A percentile compares a stretch with the other conserved stretches of the same genome.
Evolutionary conservation across 2,329 filamentous ascomycete species (phyloP).

Genomic region (Sporothrix inflata): DNA sequence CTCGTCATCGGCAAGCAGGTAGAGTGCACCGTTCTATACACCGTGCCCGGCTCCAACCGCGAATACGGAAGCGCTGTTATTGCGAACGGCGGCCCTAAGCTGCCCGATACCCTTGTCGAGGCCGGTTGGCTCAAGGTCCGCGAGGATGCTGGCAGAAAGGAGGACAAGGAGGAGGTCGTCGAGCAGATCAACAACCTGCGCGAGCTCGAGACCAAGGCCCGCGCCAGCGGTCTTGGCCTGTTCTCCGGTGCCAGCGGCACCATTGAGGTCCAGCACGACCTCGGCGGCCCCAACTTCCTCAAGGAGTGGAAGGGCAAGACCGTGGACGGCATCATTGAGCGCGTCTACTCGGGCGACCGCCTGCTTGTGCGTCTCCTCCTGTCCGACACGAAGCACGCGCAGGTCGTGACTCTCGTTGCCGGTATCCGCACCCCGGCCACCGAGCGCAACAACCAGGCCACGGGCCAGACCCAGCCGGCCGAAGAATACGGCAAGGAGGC

Average conservation of each 20-base stretch:
- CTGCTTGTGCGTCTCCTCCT: conserved; percentile 81
- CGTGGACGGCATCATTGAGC: conserved; percentile 85
- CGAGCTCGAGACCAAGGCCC: conserved; percentile 75
- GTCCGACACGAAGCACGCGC: conserved; percentile 80
- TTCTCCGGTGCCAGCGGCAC: conserved; percentile 69
- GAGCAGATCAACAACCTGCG: conserved; percentile 77
- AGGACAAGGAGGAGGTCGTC: conserved; percentile 76
- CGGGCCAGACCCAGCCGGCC: conserved; percentile 77
- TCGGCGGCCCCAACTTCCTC: conserved; percentile 77
- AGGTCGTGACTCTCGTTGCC: conserved; percentile 86
- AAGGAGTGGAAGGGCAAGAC: conserved; percentile 83
- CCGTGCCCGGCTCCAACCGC: conserved; percentile 78
- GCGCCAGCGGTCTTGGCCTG: conserved; percentile 76
- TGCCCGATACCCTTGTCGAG: conserved; percentile 83
- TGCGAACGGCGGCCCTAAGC: conserved; percentile 72
- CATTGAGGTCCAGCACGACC: conserved; percentile 80
- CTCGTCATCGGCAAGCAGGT: conserved; percentile 84
- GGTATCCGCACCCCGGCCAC: conserved; percentile 90
- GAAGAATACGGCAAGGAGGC: conserved; percentile 92
- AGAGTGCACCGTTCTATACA: conserved; percentile 84
- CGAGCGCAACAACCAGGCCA: conserved; percentile 77
- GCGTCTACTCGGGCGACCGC: conserved; percentile 88
- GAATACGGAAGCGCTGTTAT: conserved; percentile 85
- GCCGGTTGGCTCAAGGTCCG: conserved; percentile 92
- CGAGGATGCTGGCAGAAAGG: conserved; percentile 90